Evolutionary conservation across 2,329 filamentous ascomycete species (phyloP), one percentile per base, ranked within the genome.

Genomic region (Eutypella sp.): DNA sequence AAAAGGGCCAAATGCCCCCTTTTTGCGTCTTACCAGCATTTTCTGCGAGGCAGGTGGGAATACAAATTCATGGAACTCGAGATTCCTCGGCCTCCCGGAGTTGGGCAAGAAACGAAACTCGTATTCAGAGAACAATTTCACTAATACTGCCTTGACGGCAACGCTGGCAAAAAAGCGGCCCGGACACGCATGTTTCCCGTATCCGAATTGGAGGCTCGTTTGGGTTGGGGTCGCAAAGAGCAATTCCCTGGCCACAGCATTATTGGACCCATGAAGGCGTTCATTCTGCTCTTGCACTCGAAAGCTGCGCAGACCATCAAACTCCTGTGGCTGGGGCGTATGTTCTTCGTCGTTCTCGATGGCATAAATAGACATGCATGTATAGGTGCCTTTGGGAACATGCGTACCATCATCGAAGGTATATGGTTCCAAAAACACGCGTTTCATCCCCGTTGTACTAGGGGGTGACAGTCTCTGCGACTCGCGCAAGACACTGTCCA

Each of bases 241-340:
- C 10, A 38, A 45, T 19, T 42, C 3, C 4, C 33, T 25, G 29
- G 29, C 24, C n/a, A 13, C 11, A 8, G 13, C 7, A 7, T 7
- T 29, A 13, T 29, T 29, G 8, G 13, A 13, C 8, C 13, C 13
- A 33, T 42, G 49, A 34, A 13, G 10, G 15, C 5, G 8, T 13
- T n/a, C 31, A 9, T 34, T 9, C n/a, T 34, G 8, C 15, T 34
- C 16, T 9, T n/a, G 65, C 60, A 33, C 53, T 46, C 8, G 54
- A 48, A 59, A 63, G 48, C 61, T 64, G 2, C 66, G 61, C 23
- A 62, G 61, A 8, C 60, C 60, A 42, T 69, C 61, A 48, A 60
- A 69, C 1, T 41, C 48, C 6, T 55, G 47, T 2, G 66, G 58
- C 29, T 64, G 38, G 0, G 56, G 48, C 24, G 62, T 63, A 41